Evolutionary conservation across 2,329 filamentous ascomycete species (phyloP), one percentile per base, ranked within the genome.

Genomic region (Calonectria montana): DNA sequence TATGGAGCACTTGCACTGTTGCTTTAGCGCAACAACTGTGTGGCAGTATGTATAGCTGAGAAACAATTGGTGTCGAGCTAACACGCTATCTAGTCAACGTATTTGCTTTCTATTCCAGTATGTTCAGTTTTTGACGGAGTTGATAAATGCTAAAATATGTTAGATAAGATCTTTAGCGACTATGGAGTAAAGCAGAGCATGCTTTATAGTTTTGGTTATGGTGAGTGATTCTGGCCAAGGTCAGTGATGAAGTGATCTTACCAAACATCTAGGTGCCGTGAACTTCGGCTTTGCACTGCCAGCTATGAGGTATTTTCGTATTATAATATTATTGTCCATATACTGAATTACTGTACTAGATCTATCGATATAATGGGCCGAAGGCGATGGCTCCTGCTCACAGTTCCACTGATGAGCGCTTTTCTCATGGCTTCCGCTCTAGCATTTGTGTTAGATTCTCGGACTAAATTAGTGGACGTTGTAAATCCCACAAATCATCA

Each of bases 41-140:
- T n/a, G 79, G 80, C 12, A 76, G 70, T 76, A 71, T 39, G 68
- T 55, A 15, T 3, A 10, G n/a, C n/a, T 13, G 10, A 23, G 9
- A 6, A 41, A 85, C 85, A 29, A 3, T 13, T 12, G 8, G 16
- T 25, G 1, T 16, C 12, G 15, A 31, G 16, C 66, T 75, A 29
- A 74, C 8, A 4, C 2, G 2, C 5, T 16, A 10, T 13, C 0
- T 4, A 76, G 74, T 76, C 4, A 76, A 76, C 2, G 79, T 87
- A 0, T 79, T 86, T 10, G 85, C 86, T 0, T 87, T 87, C 55
- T 87, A 87, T 71, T 86, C 84, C 0, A 82, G 84, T 83, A 80
- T 7, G 27, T 55, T 1, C 29, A 25, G 27, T 21, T 25, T 37
- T 29, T 9, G n/a, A 27, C 9, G n/a, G 9, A 50, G n/a, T 62